phyloP scores from a whole-genome alignment of 2,329 filamentous ascomycete species.

The Diaporthe sp. region DNA sequence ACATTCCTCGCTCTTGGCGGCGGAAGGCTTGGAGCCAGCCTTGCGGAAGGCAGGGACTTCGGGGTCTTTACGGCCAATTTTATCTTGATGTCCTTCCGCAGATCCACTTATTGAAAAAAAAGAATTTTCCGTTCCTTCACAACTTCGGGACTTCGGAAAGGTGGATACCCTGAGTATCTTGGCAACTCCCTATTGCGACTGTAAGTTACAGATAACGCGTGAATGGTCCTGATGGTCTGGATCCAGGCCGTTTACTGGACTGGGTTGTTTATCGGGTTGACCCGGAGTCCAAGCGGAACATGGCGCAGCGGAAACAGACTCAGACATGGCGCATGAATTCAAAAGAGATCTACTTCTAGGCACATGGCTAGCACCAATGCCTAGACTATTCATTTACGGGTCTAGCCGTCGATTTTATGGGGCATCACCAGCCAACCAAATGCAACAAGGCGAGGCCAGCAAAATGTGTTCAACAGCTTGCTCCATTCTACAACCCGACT shows the following conservation, averaged over 20 bases:
- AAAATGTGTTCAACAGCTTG: background rate
- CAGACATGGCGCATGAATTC: background rate
- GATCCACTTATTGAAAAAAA: conserved; percentile 27
- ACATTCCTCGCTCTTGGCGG: conserved; percentile 21
- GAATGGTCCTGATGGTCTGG: background rate
- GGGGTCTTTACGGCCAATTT: conserved; percentile 21
- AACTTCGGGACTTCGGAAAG: conserved; percentile 32
- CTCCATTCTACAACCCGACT: background rate
- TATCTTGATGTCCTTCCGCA: background rate
- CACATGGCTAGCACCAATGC: background rate
- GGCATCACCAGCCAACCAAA: background rate
- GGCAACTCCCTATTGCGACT: conserved; percentile 4
- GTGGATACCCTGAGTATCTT: conserved; percentile 24
- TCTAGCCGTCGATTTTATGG: background rate
- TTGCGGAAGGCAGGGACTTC: conserved; percentile 13
- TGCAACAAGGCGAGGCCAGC: background rate
- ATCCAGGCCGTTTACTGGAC: background rate
- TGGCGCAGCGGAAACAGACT: background rate
- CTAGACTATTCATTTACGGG: too few relatives aligned
- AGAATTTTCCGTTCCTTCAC: conserved; percentile 3
- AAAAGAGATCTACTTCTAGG: background rate
- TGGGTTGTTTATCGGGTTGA: background rate
- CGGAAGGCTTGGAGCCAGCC: conserved; percentile 20
- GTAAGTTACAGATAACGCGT: background rate
- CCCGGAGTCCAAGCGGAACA: background rate